A percentile compares a stretch with the other conserved stretches of the same genome.
Conservation (phyloP, 768 basidiomycete species). For the Mycena pura region DNA sequence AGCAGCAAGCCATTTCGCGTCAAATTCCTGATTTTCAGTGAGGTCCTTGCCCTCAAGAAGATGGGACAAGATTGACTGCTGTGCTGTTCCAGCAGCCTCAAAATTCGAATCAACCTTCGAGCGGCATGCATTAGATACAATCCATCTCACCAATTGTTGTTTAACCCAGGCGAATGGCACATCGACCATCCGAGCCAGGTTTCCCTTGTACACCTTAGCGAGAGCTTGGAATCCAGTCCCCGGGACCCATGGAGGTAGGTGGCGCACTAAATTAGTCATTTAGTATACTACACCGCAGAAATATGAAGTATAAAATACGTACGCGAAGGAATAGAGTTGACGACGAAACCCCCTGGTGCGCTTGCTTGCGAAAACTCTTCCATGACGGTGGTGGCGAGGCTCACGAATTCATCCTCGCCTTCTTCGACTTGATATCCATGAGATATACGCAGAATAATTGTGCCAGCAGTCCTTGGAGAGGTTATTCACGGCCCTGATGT, state of each 20-base stretch:
- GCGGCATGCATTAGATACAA: neutral
- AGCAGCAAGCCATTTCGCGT: slow-evolving; percentile 53
- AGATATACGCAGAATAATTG: slow-evolving; percentile 51
- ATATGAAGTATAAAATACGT: slow-evolving; percentile 18
- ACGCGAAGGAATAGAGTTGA: slow-evolving; percentile 57
- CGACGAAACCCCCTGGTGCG: slow-evolving; percentile 50
- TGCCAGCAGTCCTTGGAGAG: slow-evolving; percentile 46
- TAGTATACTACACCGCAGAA: too few relatives aligned
- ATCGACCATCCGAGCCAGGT: slow-evolving; percentile 51
- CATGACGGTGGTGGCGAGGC: slow-evolving; percentile 43
- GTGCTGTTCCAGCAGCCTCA: slow-evolving; percentile 41
- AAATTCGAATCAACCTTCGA: neutral
- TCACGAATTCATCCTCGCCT: slow-evolving; percentile 46
- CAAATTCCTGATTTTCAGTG: slow-evolving; percentile 40
- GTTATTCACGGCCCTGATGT: neutral
- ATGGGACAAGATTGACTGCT: slow-evolving; percentile 42
- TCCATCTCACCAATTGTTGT: slow-evolving; percentile 45
- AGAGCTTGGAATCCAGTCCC: slow-evolving; percentile 59
- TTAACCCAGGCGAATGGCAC: slow-evolving; percentile 52
- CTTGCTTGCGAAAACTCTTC: slow-evolving; percentile 46
- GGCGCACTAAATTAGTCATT: slow-evolving; percentile 43
- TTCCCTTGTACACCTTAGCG: slow-evolving; percentile 51
- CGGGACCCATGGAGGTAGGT: slow-evolving; percentile 64
- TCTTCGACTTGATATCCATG: slow-evolving; percentile 50
- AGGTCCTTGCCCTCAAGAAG: slow-evolving; percentile 37